phyloP scores from a whole-genome alignment of 352 stramenopile genomes.

The Aphanomyces astaci region DNA sequence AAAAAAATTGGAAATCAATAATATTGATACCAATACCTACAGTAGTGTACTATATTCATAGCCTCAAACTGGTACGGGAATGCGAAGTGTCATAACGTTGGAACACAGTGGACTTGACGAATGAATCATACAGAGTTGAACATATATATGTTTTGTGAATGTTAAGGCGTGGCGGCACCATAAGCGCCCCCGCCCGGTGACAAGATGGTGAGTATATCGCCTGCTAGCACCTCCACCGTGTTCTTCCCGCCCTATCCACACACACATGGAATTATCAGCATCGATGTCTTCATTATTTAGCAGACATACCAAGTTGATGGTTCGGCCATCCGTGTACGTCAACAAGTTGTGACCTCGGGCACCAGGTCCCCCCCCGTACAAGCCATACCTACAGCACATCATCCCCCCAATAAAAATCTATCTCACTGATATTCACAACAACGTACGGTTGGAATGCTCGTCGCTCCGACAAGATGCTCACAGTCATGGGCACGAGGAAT shows the following conservation, averaged over 20 bases:
- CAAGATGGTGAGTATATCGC: constrained; percentile 93
- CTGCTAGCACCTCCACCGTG: constrained; percentile 86
- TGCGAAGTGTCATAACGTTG: too few species aligned
- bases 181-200: constrained; percentile 96
- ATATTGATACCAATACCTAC: too few species aligned
- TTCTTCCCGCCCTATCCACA: constrained; percentile 82
- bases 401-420: background rate
- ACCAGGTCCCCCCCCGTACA: constrained; percentile 87
- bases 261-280: constrained; percentile 21
- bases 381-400: constrained; percentile 68
- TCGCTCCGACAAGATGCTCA: constrained; percentile 97
- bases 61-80: too few species aligned
- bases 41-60: too few species aligned
- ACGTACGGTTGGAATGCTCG: constrained; percentile 83
- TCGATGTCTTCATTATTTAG: constrained; percentile 30
- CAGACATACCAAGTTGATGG: constrained; percentile 48
- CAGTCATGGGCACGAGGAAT: constrained; percentile 90
- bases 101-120: too few species aligned
- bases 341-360: constrained; percentile 92
- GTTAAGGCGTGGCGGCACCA: constrained; percentile 30
- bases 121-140: too few species aligned
- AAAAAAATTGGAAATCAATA: too few species aligned
- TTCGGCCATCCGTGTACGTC: constrained; percentile 50
- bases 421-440: background rate
- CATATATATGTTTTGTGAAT: background rate